These are phyloP conservation scores for Microbotryum scabiosae DNA, from an alignment of 1,284 basidiomycete species.

Conservation along the genomic window DNA sequence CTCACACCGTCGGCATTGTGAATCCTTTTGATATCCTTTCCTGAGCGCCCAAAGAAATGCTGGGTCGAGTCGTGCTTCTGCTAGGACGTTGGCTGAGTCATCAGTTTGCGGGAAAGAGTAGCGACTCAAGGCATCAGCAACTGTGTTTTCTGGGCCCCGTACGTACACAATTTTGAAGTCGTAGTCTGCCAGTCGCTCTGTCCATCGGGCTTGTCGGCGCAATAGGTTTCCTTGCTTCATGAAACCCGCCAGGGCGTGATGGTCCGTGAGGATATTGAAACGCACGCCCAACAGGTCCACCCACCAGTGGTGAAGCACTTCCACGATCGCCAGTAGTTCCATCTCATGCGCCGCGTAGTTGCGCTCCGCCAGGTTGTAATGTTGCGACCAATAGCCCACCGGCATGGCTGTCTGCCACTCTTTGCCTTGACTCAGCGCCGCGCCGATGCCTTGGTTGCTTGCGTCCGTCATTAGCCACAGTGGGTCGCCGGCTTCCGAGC, in stretches of 20 bases:
- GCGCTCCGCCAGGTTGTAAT: constrained; percentile 13
- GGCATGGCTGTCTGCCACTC: constrained; percentile 13
- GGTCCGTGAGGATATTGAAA: no score
- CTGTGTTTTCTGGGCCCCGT: constrained; percentile 39
- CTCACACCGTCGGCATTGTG: constrained; percentile 36
- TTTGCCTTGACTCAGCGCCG: constrained; percentile 12
- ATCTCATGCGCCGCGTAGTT: constrained; percentile 23
- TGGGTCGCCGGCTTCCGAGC: constrained; percentile 24
- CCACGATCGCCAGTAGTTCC: constrained; percentile 21
- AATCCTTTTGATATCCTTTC: constrained; percentile 36
- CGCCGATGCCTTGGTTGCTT: constrained; percentile 1
- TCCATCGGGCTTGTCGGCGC: constrained; percentile 7
- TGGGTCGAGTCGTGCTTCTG: not conserved
- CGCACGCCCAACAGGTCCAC: constrained; percentile 33
- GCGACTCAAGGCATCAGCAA: constrained; percentile 30
- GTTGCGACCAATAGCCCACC: constrained; percentile 17
- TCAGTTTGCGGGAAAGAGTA: constrained; percentile 2
- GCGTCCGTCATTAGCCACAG: constrained; percentile 17
- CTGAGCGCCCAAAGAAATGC: constrained; percentile 33
- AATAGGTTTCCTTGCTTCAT: constrained; percentile 44
- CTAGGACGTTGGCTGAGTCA: no score
- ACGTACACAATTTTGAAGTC: constrained; percentile 37
- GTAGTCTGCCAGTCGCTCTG: constrained; percentile 37
- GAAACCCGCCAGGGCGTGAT: constrained; percentile 35
- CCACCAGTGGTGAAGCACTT: constrained; percentile 14